Evolutionary conservation across 139 green algal genomes (phyloP), one percentile per base, ranked within the genome.

Genomic region (Eudorina sp.): DNA sequence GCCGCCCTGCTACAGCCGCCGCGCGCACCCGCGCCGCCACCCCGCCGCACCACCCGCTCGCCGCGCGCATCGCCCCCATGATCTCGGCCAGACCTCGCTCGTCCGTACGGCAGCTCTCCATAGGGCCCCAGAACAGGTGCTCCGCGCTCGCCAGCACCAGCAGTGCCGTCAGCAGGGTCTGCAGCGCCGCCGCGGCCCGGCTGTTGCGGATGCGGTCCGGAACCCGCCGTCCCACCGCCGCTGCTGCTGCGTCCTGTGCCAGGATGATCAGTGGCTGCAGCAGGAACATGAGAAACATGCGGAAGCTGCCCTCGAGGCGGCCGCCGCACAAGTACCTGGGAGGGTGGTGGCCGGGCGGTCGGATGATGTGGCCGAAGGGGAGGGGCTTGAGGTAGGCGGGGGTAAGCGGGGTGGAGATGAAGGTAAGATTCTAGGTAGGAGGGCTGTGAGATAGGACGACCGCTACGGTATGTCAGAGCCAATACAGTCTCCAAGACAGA

Each of bases 291-390:
- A 0, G 2, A 18, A 75, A 31, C 81, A 87, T 87, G 66, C 81
- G 60, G 81, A 43, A 87, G 8, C 55, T 77, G 81, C 81, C 81
- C 81, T 87, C 81, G 62, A 87, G 64, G n/a, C 41, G 58, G 27
- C 31, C 21, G 14, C 40, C 53, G 55, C 78, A 85, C 78, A 85
- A 75, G 55, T 58, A 60, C 27, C 78, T 84, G 53, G 11, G 16
- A 7, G n/a, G 2, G 21, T 19, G 64, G 34, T 25, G 6, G 9
- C n/a, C n/a, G n/a, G n/a, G n/a, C n/a, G n/a, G n/a, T n/a, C n/a
- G n/a, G n/a, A n/a, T n/a, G n/a, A n/a, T n/a, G n/a, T n/a, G n/a
- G n/a, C n/a, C n/a, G n/a, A n/a, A n/a, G n/a, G n/a, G n/a, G n/a
- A n/a, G n/a, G n/a, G n/a, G n/a, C n/a, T n/a, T n/a, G n/a, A n/a